These are phyloP conservation scores for Amanita fuliginea DNA, from an alignment of 768 basidiomycete species.

Conservation along the genomic window DNA sequence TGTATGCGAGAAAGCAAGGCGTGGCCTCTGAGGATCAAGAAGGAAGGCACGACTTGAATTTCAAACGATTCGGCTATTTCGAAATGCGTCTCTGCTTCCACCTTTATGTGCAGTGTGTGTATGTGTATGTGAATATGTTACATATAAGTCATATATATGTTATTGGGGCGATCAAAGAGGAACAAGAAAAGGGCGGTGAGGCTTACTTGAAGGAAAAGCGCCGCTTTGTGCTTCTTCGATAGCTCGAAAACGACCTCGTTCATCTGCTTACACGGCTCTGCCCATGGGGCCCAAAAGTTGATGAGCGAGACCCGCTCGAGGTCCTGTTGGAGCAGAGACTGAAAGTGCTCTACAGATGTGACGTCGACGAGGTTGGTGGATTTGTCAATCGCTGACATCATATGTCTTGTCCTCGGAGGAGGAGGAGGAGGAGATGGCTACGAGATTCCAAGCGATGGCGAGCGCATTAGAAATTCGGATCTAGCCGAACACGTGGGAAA, in stretches of 20 bases:
- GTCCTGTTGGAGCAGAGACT: constrained; percentile 62
- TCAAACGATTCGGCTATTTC: constrained; percentile 92
- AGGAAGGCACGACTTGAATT: constrained; percentile 79
- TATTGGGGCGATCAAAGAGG: too few species aligned
- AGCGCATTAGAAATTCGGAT: constrained; percentile 13
- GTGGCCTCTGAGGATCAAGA: constrained; percentile 80
- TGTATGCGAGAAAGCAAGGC: constrained; percentile 66
- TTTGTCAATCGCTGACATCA: background rate
- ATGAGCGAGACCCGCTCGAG: constrained; percentile 75
- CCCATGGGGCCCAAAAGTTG: constrained; percentile 94
- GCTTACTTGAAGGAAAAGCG: constrained; percentile 68
- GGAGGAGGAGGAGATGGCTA: too few species aligned
- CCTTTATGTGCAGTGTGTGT: constrained; percentile 34
- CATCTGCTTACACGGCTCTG: constrained; percentile 84
- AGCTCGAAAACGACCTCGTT: constrained; percentile 68
- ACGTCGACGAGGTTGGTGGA: constrained; percentile 29
- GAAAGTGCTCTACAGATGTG: constrained; percentile 60
- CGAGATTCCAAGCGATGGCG: too few species aligned
- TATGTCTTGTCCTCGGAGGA: too few species aligned
- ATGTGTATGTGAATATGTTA: too few species aligned
- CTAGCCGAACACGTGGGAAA: constrained; percentile 10
- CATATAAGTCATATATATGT: too few species aligned
- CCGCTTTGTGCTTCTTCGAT: constrained; percentile 53
- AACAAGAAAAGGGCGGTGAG: too few species aligned
- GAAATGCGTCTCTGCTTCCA: constrained; percentile 69